A percentile compares a stretch with the other conserved stretches of the same genome.
Evolutionary conservation across 2,329 filamentous ascomycete genomes (phyloP).

Genomic region (Trichoderma breve): DNA sequence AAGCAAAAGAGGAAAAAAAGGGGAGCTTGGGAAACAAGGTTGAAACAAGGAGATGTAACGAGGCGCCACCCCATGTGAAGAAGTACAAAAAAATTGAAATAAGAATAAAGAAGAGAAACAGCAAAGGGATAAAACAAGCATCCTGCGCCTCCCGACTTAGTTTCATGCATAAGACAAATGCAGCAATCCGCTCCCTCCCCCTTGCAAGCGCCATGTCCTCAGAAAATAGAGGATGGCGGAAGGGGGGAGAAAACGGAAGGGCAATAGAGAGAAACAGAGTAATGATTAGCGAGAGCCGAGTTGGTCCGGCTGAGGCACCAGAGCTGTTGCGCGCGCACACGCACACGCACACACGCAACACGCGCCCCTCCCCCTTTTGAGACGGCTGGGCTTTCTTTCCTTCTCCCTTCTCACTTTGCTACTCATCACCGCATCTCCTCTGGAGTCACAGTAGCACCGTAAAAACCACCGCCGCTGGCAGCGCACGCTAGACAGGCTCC

Average conservation of each 20-base stretch:
- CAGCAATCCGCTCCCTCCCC: neutral
- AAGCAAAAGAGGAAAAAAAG: conserved; percentile 16
- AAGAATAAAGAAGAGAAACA: neutral
- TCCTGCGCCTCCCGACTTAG: conserved; percentile 2
- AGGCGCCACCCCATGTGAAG: conserved; percentile 5
- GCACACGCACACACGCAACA: neutral
- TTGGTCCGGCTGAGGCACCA: neutral
- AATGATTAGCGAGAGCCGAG: neutral
- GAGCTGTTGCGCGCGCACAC: neutral
- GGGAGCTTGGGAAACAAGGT: neutral
- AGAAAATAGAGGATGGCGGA: neutral
- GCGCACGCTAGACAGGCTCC: conserved; percentile 57
- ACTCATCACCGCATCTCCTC: conserved; percentile 46
- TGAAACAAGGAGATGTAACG: conserved; percentile 4
- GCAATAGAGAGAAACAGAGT: neutral
- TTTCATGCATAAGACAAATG: conserved; percentile 8
- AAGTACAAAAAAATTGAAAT: neutral
- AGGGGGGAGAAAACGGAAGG: neutral
- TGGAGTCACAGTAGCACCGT: conserved; percentile 53
- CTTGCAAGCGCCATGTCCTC: conserved; percentile 1
- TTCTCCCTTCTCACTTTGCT: neutral
- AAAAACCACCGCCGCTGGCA: conserved; percentile 50
- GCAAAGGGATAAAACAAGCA: neutral
- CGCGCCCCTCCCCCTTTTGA: neutral
- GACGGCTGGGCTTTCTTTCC: neutral